Conservation (phyloP, 2,329 filamentous ascomycete species). For the Colletotrichum australisinense region DNA sequence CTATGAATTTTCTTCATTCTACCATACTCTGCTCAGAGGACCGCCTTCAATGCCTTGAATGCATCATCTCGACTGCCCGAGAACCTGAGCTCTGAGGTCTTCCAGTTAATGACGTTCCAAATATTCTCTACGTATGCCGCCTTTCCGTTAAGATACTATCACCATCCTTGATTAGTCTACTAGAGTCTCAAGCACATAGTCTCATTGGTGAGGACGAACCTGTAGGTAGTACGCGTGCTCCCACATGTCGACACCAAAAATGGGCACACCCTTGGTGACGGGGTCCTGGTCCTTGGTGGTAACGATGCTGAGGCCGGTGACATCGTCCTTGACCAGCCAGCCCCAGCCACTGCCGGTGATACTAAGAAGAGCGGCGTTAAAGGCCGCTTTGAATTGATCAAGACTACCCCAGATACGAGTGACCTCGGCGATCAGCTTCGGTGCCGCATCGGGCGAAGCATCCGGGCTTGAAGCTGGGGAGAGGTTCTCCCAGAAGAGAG, state of each 20-base stretch:
- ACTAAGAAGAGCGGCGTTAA: conserved; percentile 72
- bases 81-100: conserved; percentile 74
- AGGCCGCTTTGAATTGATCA: conserved; percentile 72
- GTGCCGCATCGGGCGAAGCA: conserved; percentile 66
- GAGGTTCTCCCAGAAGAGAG: conserved; percentile 91
- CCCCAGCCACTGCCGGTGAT: conserved; percentile 91
- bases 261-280: conserved; percentile 71
- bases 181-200: not conserved
- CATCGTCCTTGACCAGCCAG: conserved; percentile 79
- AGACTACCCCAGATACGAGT: conserved; percentile 75
- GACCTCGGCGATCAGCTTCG: conserved; percentile 71
- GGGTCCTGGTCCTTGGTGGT: conserved; percentile 92
- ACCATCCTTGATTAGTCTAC: conserved; percentile 37
- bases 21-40: conserved; percentile 45
- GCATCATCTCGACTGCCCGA: conserved; percentile 57
- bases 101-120: conserved; percentile 85
- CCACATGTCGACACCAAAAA: conserved; percentile 91
- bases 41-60: conserved; percentile 57
- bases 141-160: conserved; percentile 81
- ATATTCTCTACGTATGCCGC: conserved; percentile 80
- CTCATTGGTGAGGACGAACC: conserved; percentile 51
- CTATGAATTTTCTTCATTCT: not conserved
- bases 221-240: conserved; percentile 93
- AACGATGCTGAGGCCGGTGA: conserved; percentile 73
- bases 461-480: conserved; percentile 69